Percentiles rank a stretch among this genome's conserved stretches.
Evolutionary conservation across 768 basidiomycete genomes (phyloP).

Genomic region (Psilocybe subaeruginosa): DNA sequence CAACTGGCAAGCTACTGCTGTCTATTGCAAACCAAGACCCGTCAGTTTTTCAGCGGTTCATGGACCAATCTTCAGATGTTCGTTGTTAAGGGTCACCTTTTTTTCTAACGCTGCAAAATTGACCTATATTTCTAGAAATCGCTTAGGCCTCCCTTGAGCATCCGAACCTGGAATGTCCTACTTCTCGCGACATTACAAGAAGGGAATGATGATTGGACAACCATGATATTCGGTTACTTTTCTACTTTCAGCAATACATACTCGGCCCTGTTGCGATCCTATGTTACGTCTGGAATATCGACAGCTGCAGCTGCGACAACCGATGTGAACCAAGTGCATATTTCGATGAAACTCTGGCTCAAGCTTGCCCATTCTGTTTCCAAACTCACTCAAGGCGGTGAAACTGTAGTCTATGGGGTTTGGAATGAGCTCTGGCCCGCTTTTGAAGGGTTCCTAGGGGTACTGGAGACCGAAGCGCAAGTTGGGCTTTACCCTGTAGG

Average conservation of each 20-base stretch:
- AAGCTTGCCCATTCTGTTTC: slow-evolving; percentile 51
- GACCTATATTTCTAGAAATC: slow-evolving; percentile 32
- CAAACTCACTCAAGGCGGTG: slow-evolving; percentile 26
- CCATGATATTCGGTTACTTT: slow-evolving; percentile 53
- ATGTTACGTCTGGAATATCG: slow-evolving; percentile 37
- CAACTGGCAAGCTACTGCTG: slow-evolving; percentile 56
- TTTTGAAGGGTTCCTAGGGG: slow-evolving; percentile 56
- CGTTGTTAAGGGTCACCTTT: background rate
- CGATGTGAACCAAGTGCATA: slow-evolving; percentile 71
- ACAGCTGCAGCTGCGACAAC: slow-evolving; percentile 48
- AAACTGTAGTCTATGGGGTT: slow-evolving; percentile 41
- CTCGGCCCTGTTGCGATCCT: slow-evolving; percentile 45
- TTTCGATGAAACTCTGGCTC: slow-evolving; percentile 74
- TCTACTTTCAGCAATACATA: slow-evolving; percentile 51
- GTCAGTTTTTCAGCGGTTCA: slow-evolving; percentile 40
- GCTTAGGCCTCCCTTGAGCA: slow-evolving; percentile 34
- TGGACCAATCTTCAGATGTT: slow-evolving; percentile 26
- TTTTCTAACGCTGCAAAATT: background rate
- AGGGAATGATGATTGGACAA: slow-evolving; percentile 34
- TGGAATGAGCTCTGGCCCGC: slow-evolving; percentile 84
- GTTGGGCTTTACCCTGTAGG: slow-evolving; percentile 44
- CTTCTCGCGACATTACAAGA: slow-evolving; percentile 54
- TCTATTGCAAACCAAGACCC: slow-evolving; percentile 48
- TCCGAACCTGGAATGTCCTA: slow-evolving; percentile 72
- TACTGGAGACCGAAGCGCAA: slow-evolving; percentile 51